Percentiles rank a stretch among this genome's conserved stretches.
phyloP scores from a whole-genome alignment of 2,329 filamentous ascomycete species.

The Ophiostoma sp. region DNA sequence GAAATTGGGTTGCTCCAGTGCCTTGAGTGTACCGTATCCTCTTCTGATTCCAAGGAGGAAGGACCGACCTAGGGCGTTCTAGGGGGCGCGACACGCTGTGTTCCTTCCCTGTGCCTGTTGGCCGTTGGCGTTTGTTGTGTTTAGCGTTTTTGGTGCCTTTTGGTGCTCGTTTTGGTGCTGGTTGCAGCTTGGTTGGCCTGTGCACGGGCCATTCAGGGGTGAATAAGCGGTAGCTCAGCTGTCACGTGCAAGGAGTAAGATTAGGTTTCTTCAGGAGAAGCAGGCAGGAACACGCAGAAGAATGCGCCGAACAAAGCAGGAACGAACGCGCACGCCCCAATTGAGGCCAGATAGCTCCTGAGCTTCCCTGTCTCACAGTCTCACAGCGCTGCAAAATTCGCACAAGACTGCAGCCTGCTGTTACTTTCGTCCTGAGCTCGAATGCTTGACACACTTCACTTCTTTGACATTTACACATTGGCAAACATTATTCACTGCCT shows the following conservation, averaged over 20 bases:
- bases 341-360: conserved; percentile 19
- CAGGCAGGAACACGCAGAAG: conserved; percentile 17
- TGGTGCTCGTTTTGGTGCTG: conserved; percentile 9
- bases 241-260: conserved; percentile 27
- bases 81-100: conserved; percentile 21
- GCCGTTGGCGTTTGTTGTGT: background rate
- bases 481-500: background rate
- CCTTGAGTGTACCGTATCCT: conserved; percentile 30
- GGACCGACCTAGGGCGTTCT: conserved; percentile 17
- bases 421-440: background rate
- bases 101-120: conserved; percentile 1
- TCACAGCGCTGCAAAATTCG: background rate
- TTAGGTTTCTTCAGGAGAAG: conserved; percentile 15
- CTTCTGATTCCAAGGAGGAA: conserved; percentile 26
- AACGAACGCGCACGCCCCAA: conserved; percentile 2
- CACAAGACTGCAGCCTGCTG: background rate
- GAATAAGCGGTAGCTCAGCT: conserved; percentile 23
- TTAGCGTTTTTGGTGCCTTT: background rate
- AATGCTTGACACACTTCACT: background rate
- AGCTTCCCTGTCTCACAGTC: conserved; percentile 3
- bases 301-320: conserved; percentile 2
- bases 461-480: background rate
- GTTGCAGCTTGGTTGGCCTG: conserved; percentile 23
- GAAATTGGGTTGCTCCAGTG: conserved; percentile 29
- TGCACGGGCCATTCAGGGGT: conserved; percentile 31